A percentile compares a stretch with the other conserved stretches of the same genome.
Conservation (phyloP, 495 filamentous ascomycete genomes). For the Annulohypoxylon moriforme region DNA sequence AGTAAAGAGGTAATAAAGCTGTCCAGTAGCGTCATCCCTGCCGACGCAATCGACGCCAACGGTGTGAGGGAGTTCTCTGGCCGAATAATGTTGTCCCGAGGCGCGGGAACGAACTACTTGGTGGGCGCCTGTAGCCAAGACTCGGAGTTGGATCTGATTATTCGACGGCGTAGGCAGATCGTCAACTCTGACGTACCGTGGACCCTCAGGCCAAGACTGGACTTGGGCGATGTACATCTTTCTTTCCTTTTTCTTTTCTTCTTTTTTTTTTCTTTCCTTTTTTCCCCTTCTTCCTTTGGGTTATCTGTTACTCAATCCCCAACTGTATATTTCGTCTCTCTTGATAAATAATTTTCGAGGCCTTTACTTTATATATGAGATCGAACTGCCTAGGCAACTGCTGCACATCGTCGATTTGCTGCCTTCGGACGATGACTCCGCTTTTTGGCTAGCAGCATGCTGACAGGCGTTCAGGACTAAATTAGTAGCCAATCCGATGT, state of each 20-base stretch:
- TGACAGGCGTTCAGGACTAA: slow-evolving; percentile 5
- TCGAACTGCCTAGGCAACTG: not conserved
- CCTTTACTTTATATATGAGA: slow-evolving; percentile 5
- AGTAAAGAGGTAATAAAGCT: slow-evolving; percentile 56
- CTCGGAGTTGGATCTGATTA: slow-evolving; percentile 45
- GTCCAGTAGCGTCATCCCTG: slow-evolving; percentile 44
- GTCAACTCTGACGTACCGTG: slow-evolving; percentile 34
- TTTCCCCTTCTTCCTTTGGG: not conserved
- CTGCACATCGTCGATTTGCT: not conserved
- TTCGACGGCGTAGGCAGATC: slow-evolving; percentile 42
- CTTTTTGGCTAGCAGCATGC: not conserved
- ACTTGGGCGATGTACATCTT: slow-evolving; percentile 43
- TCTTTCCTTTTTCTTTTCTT: not conserved
- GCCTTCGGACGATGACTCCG: not conserved
- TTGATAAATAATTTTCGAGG: too few species aligned
- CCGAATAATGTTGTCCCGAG: slow-evolving; percentile 55
- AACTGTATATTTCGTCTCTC: not conserved
- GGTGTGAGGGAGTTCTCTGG: slow-evolving; percentile 51
- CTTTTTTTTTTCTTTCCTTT: not conserved
- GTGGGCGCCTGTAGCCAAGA: slow-evolving; percentile 57
- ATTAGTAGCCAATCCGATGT: slow-evolving; percentile 4
- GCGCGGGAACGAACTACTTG: slow-evolving; percentile 57
- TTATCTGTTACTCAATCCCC: not conserved
- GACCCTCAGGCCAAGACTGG: slow-evolving; percentile 44
- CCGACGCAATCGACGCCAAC: slow-evolving; percentile 56